Base-by-base conservation (phyloP, 495 filamentous ascomycete species). In the Daldinia childiae region DNA sequence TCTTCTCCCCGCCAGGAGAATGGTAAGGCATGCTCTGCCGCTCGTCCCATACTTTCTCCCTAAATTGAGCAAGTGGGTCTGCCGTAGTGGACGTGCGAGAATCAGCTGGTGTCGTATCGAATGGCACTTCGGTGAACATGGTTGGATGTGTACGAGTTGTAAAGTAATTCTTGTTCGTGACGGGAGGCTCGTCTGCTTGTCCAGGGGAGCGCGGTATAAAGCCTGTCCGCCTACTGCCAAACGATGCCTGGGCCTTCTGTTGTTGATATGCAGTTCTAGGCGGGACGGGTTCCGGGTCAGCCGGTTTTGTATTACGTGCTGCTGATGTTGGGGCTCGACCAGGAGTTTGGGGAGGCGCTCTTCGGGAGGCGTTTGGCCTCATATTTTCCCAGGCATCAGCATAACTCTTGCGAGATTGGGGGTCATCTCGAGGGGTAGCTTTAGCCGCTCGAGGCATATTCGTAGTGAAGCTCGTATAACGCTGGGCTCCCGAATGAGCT, bases 1-100 rank as follows among this genome's bases (percentile, higher is more conserved):
- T 90, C 81, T 86, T 91, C 74, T 95, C 93, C 15, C 92, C 92
- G 57, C 88, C 87, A 30, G 86, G 79, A 3, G 84, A 87, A 38
- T 88, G 85, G 74, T 97, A 95, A 0, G 90, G 88, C 7, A 89
- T 91, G 62, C 92, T 89, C 26, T 85, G 79, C 9, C 92, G 85
- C 19, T 77, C 79, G 62, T 87, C 85, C 71, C 77, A 66, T 50
- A 78, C 78, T 9, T 75, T 71, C n/a, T 84, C 80, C 51, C 75
- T 76, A 50, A 83, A 84, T 56, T 84, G 79, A 38, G 77, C 79
- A 48, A 85, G 64, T 1, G 85, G 84, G 68, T 87, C 83, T 32
- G 73, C 45, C 19, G 2, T 24, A 9, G 32, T 62, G 11, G 79
- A 5, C 64, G 56, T 8, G 2, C 48, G 43, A 7, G 54, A 12